These are phyloP conservation scores for Diphasiastrum complanatum DNA, from an alignment of 83 land plant genomes.

Conservation along the genomic window DNA sequence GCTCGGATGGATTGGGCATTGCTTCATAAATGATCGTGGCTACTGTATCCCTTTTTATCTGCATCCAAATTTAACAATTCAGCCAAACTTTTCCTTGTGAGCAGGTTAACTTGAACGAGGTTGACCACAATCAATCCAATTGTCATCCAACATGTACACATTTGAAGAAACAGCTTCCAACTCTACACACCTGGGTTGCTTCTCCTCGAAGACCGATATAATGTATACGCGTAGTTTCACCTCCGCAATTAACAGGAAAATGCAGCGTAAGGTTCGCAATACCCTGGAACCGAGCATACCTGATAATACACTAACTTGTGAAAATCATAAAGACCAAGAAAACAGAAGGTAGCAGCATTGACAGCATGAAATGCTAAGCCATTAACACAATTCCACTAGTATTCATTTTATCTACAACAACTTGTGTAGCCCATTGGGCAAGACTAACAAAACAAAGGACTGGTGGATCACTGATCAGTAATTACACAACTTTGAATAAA, in stretches of 20 bases:
- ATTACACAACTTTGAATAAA: too few relatives aligned
- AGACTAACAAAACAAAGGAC: too few relatives aligned
- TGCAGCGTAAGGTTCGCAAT: constrained; percentile 85
- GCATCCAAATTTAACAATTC: constrained; percentile 12
- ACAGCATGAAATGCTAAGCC: neutral
- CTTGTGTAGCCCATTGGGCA: too few relatives aligned
- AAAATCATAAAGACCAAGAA: neutral
- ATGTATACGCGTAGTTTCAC: constrained; percentile 54
- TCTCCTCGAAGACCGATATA: constrained; percentile 92
- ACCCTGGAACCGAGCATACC: constrained; percentile 89
- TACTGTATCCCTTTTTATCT: constrained; percentile 90
- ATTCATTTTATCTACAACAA: too few relatives aligned
- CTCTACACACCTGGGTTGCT: constrained; percentile 66
- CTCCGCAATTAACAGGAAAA: constrained; percentile 89
- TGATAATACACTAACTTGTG: constrained; percentile 5
- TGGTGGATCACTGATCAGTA: too few relatives aligned
- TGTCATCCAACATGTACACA: neutral
- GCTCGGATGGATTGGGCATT: constrained; percentile 37
- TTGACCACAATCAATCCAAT: neutral
- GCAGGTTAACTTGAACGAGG: too few relatives aligned
- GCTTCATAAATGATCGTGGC: constrained; percentile 85
- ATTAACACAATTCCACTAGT: too few relatives aligned
- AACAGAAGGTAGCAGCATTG: too few relatives aligned
- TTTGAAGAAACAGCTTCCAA: neutral
- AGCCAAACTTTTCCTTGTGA: too few relatives aligned